Conservation (phyloP, 208 protist genomes). For the Strigomonas galati region DNA sequence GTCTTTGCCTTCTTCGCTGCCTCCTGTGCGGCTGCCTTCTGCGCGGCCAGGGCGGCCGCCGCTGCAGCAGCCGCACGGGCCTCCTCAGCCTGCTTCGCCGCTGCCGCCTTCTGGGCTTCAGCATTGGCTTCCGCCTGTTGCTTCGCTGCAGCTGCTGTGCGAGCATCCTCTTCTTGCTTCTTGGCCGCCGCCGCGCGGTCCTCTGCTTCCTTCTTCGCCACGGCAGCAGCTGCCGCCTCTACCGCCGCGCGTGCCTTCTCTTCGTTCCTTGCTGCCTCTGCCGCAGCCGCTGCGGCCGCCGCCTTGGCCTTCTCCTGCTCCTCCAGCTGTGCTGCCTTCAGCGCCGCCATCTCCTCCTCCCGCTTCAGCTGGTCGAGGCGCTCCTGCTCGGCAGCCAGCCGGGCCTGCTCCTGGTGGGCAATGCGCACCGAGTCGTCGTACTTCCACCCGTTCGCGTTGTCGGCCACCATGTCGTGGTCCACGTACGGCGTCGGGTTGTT, state of each 20-base stretch:
- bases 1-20: not conserved
- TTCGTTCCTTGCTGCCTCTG: not conserved
- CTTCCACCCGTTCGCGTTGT: constrained; percentile 3
- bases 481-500: not conserved
- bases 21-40: not conserved
- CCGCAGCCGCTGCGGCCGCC: not conserved
- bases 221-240: not conserved
- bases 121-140: not conserved
- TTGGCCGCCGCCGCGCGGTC: not conserved
- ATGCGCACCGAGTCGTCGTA: not conserved
- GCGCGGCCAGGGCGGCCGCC: too few relatives aligned
- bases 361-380: not conserved
- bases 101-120: too few relatives aligned
- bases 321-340: not conserved
- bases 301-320: not conserved
- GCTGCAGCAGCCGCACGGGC: too few relatives aligned
- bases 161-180: not conserved
- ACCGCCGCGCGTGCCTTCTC: not conserved
- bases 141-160: not conserved
- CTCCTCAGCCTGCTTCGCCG: too few relatives aligned
- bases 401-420: not conserved
- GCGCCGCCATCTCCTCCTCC: not conserved
- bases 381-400: too few relatives aligned
- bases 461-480: not conserved
- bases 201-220: not conserved